Base-by-base conservation (phyloP, 306 rosid species). In the Vachellia collinsii region DNA sequence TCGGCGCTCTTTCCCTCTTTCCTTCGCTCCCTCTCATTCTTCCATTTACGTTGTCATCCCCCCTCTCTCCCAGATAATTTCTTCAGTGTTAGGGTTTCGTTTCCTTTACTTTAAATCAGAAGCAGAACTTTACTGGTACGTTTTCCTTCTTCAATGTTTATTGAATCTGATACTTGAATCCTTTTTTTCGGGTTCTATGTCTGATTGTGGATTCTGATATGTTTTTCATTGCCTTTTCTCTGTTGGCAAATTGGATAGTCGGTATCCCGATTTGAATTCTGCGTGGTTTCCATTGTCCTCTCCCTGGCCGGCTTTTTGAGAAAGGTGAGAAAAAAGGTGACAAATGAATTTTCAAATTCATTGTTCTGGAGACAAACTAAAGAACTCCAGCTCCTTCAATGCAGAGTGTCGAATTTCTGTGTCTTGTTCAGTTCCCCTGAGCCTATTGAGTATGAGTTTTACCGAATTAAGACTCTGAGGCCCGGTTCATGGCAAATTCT, bases 51-150 rank as follows among this genome's bases (percentile, higher is more conserved):
- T 75, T 78, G 25, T 38, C 29, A 58, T 83, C 81, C 47, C 23
- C 58, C 77, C 81, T 82, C 78, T 37, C 71, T 38, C 71, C 77
- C 82, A 76, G 44, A 58, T 82, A 73, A 83, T 85, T 82, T 84
- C 72, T 79, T 70, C 91, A 64, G 74, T 70, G 81, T 80, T 88
- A 84, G 89, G 97, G 88, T 91, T 95, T 82, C 92, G 82, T 83
- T 77, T 80, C 82, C 87, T 88, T 83, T 84, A 83, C 97, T 89
- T 84, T 79, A 34, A 90, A 72, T 79, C 86, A 44, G 29, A 62
- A 74, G 43, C 78, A 7, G 8, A 61, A 78, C 88, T 71, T 82
- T 83, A 38, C 82, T 43, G 94, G 96, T 93, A 89, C 81, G 90
- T 84, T 81, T 44, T 44, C 78, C 23, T 43, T 66, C 56, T 43